These are phyloP conservation scores for Saraca asoca DNA, from an alignment of 331 rosid genomes.

Conservation along the genomic window DNA sequence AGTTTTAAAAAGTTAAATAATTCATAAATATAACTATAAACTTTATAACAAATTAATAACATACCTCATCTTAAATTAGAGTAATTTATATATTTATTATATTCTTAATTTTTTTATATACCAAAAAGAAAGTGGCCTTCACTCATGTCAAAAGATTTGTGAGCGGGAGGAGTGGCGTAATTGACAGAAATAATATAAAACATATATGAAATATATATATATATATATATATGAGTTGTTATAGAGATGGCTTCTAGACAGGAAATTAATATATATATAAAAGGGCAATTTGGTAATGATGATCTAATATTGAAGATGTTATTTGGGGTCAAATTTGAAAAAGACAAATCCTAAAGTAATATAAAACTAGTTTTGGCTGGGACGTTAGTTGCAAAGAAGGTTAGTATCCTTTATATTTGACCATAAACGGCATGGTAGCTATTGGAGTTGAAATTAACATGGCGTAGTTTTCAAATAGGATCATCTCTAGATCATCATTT, in stretches of 20 bases:
- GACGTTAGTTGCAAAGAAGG: no score
- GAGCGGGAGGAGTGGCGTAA: not conserved
- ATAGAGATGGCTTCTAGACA: slow-evolving; percentile 25
- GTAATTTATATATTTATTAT: no score
- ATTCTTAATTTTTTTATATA: not conserved
- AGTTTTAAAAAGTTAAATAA: no score
- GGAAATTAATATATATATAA: slow-evolving; percentile 34
- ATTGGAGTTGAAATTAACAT: slow-evolving; percentile 10
- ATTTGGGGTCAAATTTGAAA: slow-evolving; percentile 7
- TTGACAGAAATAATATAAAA: slow-evolving; percentile 11
- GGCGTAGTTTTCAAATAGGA: slow-evolving; percentile 19
- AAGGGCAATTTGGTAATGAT: slow-evolving; percentile 24
- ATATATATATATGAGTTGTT: not conserved
- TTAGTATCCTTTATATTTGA: not conserved
- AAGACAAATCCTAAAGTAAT: slow-evolving; percentile 4
- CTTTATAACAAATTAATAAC: no score
- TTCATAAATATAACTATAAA: no score
- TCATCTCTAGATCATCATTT: slow-evolving; percentile 18
- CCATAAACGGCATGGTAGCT: not conserved
- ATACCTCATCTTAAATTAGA: no score
- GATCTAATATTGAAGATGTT: slow-evolving; percentile 5
- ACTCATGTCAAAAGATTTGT: slow-evolving; percentile 26
- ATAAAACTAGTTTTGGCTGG: not conserved
- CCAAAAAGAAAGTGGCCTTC: not conserved
- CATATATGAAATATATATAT: not conserved